phyloP scores from a whole-genome alignment of 2,329 filamentous ascomycete species.

The Knufia fluminis region DNA sequence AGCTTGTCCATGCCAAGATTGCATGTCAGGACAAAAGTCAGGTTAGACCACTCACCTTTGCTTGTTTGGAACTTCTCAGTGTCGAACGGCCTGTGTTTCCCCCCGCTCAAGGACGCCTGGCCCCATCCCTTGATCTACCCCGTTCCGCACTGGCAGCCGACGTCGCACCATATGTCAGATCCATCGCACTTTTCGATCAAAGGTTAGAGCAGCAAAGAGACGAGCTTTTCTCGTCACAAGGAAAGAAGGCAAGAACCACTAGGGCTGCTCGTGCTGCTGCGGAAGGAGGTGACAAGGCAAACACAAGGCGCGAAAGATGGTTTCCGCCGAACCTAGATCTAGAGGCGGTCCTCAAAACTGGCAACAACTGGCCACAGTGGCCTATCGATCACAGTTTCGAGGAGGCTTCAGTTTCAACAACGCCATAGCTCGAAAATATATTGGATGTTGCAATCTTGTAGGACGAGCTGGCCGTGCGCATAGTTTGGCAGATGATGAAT shows the following conservation, averaged over 20 bases:
- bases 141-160: slow-evolving; percentile 60
- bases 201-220: slow-evolving; percentile 59
- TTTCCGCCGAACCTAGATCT: slow-evolving; percentile 56
- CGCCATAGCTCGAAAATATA: no score
- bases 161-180: slow-evolving; percentile 80
- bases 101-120: slow-evolving; percentile 28
- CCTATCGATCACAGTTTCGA: background rate
- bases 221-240: slow-evolving; percentile 52
- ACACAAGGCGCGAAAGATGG: slow-evolving; percentile 61
- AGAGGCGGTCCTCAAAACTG: slow-evolving; percentile 56
- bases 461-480: no score
- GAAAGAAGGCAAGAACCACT: slow-evolving; percentile 60
- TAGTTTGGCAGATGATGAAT: no score
- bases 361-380: slow-evolving; percentile 35
- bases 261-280: slow-evolving; percentile 66
- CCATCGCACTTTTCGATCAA: slow-evolving; percentile 69
- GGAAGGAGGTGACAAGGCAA: slow-evolving; percentile 61
- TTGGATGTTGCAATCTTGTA: no score
- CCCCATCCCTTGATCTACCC: slow-evolving; percentile 69
- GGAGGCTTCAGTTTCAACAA: no score
- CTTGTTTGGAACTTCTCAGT: slow-evolving; percentile 43
- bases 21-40: background rate
- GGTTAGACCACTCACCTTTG: background rate
- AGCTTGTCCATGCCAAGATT: background rate
- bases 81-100: slow-evolving; percentile 29